Evolutionary conservation across 441 rosid species (phyloP).

Genomic region (Arabidopsis hybrid): DNA sequence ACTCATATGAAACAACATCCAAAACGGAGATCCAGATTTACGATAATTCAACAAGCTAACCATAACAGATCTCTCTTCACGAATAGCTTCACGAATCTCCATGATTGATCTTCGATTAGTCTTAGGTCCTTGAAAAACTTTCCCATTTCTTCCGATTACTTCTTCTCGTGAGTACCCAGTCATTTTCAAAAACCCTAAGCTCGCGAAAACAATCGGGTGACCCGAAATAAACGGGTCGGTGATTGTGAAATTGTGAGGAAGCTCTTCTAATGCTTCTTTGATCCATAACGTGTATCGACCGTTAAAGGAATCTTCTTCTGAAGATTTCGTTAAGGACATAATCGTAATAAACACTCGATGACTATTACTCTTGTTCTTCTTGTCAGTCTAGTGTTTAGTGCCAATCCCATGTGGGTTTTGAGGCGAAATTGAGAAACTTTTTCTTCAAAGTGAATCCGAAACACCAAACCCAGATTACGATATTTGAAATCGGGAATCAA

Average conservation of each 20-base stretch:
- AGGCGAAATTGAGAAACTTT: conserved; percentile 5
- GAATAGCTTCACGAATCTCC: conserved; percentile 87
- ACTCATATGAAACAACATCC: conserved; percentile 80
- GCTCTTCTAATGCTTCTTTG: conserved; percentile 69
- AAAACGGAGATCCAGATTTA: conserved; percentile 86
- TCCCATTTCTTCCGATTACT: conserved; percentile 80
- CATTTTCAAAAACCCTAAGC: conserved; percentile 75
- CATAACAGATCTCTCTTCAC: conserved; percentile 68
- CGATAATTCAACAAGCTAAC: conserved; percentile 74
- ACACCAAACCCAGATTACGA: conserved; percentile 9
- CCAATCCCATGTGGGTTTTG: conserved; percentile 80
- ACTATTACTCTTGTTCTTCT: conserved; percentile 36
- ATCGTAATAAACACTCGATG: conserved; percentile 37
- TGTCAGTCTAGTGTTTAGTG: conserved; percentile 44
- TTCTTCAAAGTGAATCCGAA: conserved; percentile 15
- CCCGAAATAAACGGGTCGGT: conserved; percentile 81
- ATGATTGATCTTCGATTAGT: conserved; percentile 71
- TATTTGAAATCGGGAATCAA: conserved; percentile 4
- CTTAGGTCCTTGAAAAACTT: conserved; percentile 77
- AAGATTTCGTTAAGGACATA: conserved; percentile 51
- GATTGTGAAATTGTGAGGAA: conserved; percentile 80
- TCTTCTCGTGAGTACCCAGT: conserved; percentile 68
- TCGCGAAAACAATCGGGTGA: conserved; percentile 90
- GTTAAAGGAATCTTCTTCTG: conserved; percentile 51
- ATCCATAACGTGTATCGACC: conserved; percentile 61